Evolutionary conservation across 2,329 filamentous ascomycete species (phyloP), one percentile per base, ranked within the genome.

Genomic region (Aureobasidium sp.): DNA sequence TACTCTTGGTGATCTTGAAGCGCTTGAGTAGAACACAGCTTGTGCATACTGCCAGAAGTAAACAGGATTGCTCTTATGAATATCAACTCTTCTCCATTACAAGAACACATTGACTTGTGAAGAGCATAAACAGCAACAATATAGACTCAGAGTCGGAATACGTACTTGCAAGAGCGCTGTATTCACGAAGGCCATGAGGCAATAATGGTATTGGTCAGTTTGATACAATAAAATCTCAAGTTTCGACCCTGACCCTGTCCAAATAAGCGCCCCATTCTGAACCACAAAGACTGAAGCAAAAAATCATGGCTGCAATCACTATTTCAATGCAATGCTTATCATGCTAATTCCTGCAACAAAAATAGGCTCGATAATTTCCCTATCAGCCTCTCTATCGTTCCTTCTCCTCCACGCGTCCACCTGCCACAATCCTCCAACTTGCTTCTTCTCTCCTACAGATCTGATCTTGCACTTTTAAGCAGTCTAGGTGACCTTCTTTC

Each of bases 401-500:
- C 25, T 30, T n/a, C 7, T 10, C 30, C 45, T 30, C 34, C 47
- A 13, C 25, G 47, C 27, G 25, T 21, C 8, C 30, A 9, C 30
- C n/a, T n/a, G 16, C n/a, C 47, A 15, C 25, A 45, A 15, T 16
- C 29, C 10, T n/a, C 4, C 15, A 8, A 32, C 45, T 30, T 32
- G 8, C 25, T 10, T 48, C 27, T 10, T n/a, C 15, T 32, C 27
- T 10, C 11, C n/a, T 25, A 8, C 3, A n/a, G 16, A 41, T 21
- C 7, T 9, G 37, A 39, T 39, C 15, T 16, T 16, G 13, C 37
- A 41, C 21, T 6, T 2, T 41, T 9, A 27, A 25, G 25, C 25
- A n/a, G 11, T n/a, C 32, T 30, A 58, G 37, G 41, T 48, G 21
- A 61, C 25, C 59, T 48, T 61, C 32, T 61, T 32, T 4, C 59